Conservation (phyloP, 768 basidiomycete genomes). For the Termitomyces sp. region DNA sequence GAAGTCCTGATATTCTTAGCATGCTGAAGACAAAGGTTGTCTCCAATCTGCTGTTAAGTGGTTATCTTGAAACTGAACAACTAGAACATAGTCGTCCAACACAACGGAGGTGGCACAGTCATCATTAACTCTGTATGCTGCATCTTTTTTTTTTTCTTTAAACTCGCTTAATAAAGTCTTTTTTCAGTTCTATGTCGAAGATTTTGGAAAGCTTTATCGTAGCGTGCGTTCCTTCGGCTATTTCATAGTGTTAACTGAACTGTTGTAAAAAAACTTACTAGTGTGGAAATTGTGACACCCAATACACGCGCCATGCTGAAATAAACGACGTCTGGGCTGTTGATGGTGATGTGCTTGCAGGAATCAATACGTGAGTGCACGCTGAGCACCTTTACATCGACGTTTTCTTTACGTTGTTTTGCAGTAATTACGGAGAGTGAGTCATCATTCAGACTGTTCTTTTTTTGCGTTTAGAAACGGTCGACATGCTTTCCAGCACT, state of each 20-base stretch:
- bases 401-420: neutral
- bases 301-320: conserved; percentile 22
- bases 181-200: conserved; percentile 33
- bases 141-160: neutral
- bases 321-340: conserved; percentile 31
- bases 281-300: conserved; percentile 29
- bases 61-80: neutral
- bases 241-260: neutral
- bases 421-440: conserved; percentile 33
- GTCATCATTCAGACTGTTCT: neutral
- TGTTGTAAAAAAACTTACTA: neutral
- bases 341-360: conserved; percentile 21
- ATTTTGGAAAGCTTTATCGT: conserved; percentile 34
- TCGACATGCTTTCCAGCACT: conserved; percentile 15
- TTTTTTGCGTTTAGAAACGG: neutral
- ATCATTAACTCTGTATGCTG: conserved; percentile 30
- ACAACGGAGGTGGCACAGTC: conserved; percentile 31
- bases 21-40: conserved; percentile 26
- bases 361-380: conserved; percentile 26
- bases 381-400: neutral
- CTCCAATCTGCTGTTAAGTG: neutral
- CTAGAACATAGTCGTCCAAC: conserved; percentile 23
- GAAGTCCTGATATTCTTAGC: conserved; percentile 8
- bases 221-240: conserved; percentile 16
- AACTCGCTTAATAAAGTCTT: neutral